phyloP scores from a whole-genome alignment of 2,329 filamentous ascomycete genomes.

The Amauroascus niger region DNA sequence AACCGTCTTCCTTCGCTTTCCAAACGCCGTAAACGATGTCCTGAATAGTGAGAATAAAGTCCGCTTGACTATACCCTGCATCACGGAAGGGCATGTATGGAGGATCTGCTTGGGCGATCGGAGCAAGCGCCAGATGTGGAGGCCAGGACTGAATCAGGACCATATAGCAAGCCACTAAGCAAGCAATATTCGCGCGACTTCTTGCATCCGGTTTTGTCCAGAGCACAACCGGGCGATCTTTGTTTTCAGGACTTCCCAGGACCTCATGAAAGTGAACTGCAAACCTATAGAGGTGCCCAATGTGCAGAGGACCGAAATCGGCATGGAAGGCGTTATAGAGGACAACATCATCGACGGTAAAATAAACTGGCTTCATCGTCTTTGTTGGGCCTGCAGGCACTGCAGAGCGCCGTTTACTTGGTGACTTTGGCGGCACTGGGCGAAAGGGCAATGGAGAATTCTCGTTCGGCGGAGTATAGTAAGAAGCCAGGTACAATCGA shows the following conservation, averaged over 20 bases:
- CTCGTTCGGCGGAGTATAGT: slow-evolving; percentile 68
- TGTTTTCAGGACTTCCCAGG: slow-evolving; percentile 80
- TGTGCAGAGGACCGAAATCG: slow-evolving; percentile 94
- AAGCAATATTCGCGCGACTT: slow-evolving; percentile 83
- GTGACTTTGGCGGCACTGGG: slow-evolving; percentile 49
- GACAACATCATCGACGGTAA: slow-evolving; percentile 83
- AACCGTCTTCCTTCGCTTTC: slow-evolving; percentile 93
- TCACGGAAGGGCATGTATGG: slow-evolving; percentile 98
- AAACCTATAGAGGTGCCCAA: slow-evolving; percentile 93
- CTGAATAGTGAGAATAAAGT: slow-evolving; percentile 91
- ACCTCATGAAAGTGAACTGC: slow-evolving; percentile 94
- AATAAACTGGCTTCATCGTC: slow-evolving; percentile 68
- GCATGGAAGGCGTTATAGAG: slow-evolving; percentile 98
- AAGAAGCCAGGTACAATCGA: slow-evolving; percentile 88
- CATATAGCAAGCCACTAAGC: slow-evolving; percentile 96
- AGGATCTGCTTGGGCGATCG: slow-evolving; percentile 92
- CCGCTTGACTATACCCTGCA: slow-evolving; percentile 94
- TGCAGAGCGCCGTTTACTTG: slow-evolving; percentile 62
- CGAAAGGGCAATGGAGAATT: slow-evolving; percentile 82
- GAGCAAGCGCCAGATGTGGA: slow-evolving; percentile 85
- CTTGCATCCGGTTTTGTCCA: slow-evolving; percentile 88
- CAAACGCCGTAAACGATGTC: slow-evolving; percentile 97
- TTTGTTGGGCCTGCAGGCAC: slow-evolving; percentile 36
- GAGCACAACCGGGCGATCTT: slow-evolving; percentile 83
- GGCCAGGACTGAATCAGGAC: slow-evolving; percentile 97